A percentile compares a stretch with the other conserved stretches of the same genome.
Conservation (phyloP, 2,329 filamentous ascomycete species). For the Fusarium multiceps region DNA sequence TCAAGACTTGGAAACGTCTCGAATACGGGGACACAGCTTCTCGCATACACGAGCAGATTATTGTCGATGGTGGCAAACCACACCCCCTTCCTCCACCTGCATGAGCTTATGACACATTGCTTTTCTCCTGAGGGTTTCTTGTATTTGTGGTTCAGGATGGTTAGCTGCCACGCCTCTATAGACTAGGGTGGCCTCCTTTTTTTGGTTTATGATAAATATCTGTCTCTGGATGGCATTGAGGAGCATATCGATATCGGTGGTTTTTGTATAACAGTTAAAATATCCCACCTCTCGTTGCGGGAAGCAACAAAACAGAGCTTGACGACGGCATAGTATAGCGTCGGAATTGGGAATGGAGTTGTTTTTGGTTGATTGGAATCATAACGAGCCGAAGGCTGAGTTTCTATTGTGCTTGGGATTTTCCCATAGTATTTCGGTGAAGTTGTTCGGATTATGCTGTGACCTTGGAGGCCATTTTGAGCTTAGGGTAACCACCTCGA, state of each 20-base stretch:
- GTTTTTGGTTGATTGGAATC: conserved; percentile 19
- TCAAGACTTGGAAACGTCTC: conserved; percentile 91
- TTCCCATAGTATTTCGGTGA: neutral
- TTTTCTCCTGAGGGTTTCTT: conserved; percentile 24
- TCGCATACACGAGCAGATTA: conserved; percentile 71
- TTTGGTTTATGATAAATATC: conserved; percentile 18
- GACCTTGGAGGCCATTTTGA: neutral
- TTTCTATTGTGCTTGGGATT: neutral
- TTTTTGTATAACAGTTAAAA: conserved; percentile 37
- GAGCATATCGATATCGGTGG: conserved; percentile 4
- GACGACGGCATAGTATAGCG: conserved; percentile 22
- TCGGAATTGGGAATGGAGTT: conserved; percentile 33
- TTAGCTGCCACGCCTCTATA: conserved; percentile 24
- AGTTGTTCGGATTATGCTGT: neutral
- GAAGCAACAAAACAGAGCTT: conserved; percentile 6
- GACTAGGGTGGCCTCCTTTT: conserved; percentile 13
- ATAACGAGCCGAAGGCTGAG: neutral
- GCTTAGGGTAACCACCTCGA: neutral
- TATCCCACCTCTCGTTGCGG: conserved; percentile 6
- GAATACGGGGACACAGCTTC: conserved; percentile 70
- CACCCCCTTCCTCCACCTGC: conserved; percentile 23
- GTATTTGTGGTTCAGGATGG: conserved; percentile 26
- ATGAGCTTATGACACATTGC: conserved; percentile 29
- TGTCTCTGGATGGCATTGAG: conserved; percentile 21
- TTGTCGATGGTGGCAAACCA: conserved; percentile 70